Conservation (phyloP, 768 basidiomycete genomes). For the Boletus eberwhitei region DNA sequence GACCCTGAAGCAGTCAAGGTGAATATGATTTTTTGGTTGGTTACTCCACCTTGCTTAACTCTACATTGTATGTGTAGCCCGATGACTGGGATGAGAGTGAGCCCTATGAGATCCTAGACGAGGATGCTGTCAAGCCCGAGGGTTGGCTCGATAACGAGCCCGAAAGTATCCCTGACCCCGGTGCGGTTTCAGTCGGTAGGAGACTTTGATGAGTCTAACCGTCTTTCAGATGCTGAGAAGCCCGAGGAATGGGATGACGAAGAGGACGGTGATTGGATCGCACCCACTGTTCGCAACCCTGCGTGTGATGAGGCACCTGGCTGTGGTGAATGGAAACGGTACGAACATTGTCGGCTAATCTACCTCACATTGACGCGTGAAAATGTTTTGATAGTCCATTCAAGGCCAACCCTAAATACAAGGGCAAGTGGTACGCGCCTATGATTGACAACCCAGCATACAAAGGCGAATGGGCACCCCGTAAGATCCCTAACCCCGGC, state of each 20-base stretch:
- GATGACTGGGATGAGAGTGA: conserved; percentile 98
- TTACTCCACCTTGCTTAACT: background rate
- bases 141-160: conserved; percentile 95
- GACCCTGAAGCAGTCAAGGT: conserved; percentile 86
- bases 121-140: conserved; percentile 84
- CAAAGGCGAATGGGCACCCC: conserved; percentile 92
- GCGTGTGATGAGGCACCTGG: conserved; percentile 87
- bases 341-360: background rate
- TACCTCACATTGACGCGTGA: background rate
- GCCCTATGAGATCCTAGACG: conserved; percentile 87
- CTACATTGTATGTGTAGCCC: conserved; percentile 46
- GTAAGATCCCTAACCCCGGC: conserved; percentile 85
- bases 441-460: conserved; percentile 96
- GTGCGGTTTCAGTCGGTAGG: conserved; percentile 36
- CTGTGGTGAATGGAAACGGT: conserved; percentile 94
- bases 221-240: conserved; percentile 69
- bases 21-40: background rate
- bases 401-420: conserved; percentile 92
- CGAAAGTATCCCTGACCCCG: conserved; percentile 78
- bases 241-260: conserved; percentile 99
- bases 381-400: conserved; percentile 48
- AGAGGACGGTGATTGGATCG: conserved; percentile 98
- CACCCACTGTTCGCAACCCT: conserved; percentile 87
- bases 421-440: conserved; percentile 97
- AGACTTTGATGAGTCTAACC: background rate